Percentiles rank a stretch among this genome's conserved stretches.
Evolutionary conservation across 331 rosid genomes (phyloP).

Genomic region (Dryas integrifolia): DNA sequence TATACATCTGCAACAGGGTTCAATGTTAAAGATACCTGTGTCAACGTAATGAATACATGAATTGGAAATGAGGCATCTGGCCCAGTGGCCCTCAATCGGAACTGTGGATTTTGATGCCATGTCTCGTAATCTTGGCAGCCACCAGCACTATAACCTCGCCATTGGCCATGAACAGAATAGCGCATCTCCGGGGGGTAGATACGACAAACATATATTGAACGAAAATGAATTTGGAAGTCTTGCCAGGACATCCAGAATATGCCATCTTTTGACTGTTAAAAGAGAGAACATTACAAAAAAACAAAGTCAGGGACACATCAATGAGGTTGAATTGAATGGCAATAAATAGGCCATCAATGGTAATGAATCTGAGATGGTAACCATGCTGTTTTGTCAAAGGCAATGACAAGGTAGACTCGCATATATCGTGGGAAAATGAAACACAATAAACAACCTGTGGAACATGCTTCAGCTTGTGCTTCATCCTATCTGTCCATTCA

Average conservation of each 20-base stretch:
- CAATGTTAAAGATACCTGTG: slow-evolving; percentile 58
- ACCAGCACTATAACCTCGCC: slow-evolving; percentile 98
- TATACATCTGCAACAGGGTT: background rate
- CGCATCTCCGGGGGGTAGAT: slow-evolving; percentile 96
- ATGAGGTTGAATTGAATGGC: background rate
- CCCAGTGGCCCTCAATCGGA: slow-evolving; percentile 86
- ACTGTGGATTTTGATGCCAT: slow-evolving; percentile 99
- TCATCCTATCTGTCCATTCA: slow-evolving; percentile 97
- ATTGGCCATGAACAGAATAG: slow-evolving; percentile 89
- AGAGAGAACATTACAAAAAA: background rate
- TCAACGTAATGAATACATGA: slow-evolving; percentile 89
- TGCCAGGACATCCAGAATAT: slow-evolving; percentile 99
- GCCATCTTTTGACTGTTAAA: slow-evolving; percentile 83
- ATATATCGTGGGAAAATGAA: slow-evolving; percentile 1
- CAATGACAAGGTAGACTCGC: slow-evolving; percentile 5
- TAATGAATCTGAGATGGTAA: background rate
- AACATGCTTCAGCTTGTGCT: slow-evolving; percentile 89
- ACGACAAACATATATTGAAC: slow-evolving; percentile 96
- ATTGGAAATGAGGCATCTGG: slow-evolving; percentile 88
- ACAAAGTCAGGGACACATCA: background rate
- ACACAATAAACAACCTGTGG: slow-evolving; percentile 56
- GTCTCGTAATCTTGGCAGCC: slow-evolving; percentile 99
- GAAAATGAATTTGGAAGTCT: slow-evolving; percentile 97
- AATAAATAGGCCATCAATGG: background rate
- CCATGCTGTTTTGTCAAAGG: background rate